Evolutionary conservation across 2,329 filamentous ascomycete genomes (phyloP).

Genomic region (Pyricularia grisea): DNA sequence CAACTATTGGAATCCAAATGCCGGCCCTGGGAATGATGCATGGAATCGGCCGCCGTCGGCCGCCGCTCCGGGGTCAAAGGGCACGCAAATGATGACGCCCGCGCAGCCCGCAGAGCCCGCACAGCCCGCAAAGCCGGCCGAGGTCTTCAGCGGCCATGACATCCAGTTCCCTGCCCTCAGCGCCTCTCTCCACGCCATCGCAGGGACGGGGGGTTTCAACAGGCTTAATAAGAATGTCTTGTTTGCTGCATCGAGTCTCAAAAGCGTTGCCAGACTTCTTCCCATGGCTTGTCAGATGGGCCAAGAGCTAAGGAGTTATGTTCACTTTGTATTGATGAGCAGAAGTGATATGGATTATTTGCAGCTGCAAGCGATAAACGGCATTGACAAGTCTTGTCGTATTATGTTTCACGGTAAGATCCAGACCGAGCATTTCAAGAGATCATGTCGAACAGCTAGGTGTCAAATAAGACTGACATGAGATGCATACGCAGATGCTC

Average conservation of each 20-base stretch:
- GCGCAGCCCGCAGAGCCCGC: not conserved
- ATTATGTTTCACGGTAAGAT: conserved; percentile 47
- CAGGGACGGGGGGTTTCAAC: conserved; percentile 40
- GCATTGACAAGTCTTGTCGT: conserved; percentile 61
- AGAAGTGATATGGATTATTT: conserved; percentile 59
- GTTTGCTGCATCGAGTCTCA: conserved; percentile 67
- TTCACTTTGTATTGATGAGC: conserved; percentile 76
- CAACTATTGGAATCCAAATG: conserved; percentile 17
- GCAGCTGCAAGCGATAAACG: conserved; percentile 67
- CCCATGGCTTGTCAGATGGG: conserved; percentile 87
- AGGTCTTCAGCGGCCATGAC: conserved; percentile 54
- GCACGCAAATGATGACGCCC: conserved; percentile 1
- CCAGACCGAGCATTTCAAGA: not conserved
- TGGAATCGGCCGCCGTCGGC: not conserved
- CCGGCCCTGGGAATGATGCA: not conserved
- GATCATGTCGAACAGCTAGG: too few relatives aligned
- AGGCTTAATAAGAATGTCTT: conserved; percentile 60
- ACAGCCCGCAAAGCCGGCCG: conserved; percentile 12
- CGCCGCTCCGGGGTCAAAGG: conserved; percentile 6
- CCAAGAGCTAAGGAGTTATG: conserved; percentile 54
- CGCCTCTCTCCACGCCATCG: conserved; percentile 50
- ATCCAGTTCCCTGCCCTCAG: conserved; percentile 61
- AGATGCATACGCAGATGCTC: conserved; percentile 47
- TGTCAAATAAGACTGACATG: conserved; percentile 8
- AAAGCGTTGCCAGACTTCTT: conserved; percentile 62